These are phyloP conservation scores for Filosporella fistucella DNA, from an alignment of 495 filamentous ascomycete genomes.

Conservation along the genomic window DNA sequence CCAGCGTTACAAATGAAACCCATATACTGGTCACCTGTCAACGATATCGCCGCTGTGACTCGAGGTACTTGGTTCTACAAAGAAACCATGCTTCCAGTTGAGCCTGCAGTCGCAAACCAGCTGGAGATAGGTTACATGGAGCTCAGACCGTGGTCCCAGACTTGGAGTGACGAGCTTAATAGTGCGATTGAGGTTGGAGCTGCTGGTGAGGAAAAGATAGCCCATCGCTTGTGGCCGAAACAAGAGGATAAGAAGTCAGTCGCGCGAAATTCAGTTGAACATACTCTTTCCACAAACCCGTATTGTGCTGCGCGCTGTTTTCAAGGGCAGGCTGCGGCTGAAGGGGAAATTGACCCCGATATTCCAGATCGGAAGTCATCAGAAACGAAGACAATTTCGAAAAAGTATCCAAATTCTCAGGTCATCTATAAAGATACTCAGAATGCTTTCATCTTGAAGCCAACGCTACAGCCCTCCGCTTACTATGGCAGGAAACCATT, in stretches of 20 bases:
- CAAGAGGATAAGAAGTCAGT: constrained; percentile 35
- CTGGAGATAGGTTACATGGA: constrained; percentile 85
- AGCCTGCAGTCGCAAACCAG: constrained; percentile 84
- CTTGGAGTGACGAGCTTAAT: constrained; percentile 88
- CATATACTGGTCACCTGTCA: constrained; percentile 96
- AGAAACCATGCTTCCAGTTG: constrained; percentile 87
- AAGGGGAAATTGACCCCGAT: constrained; percentile 37
- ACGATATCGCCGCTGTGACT: constrained; percentile 78
- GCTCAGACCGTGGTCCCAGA: constrained; percentile 84
- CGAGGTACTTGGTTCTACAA: constrained; percentile 97
- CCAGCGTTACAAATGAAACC: constrained; percentile 77
- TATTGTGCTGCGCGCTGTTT: constrained; percentile 51
- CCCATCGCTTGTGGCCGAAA: constrained; percentile 75
- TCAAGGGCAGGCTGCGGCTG: constrained; percentile 48
- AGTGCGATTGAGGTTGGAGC: constrained; percentile 89
- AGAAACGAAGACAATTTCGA: constrained; percentile 22
- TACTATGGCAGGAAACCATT: constrained; percentile 76
- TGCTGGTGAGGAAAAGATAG: constrained; percentile 84
- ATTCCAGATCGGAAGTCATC: constrained; percentile 29
- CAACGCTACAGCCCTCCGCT: constrained; percentile 71
- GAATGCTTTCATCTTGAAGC: constrained; percentile 75
- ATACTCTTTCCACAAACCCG: constrained; percentile 36
- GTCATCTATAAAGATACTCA: constrained; percentile 76
- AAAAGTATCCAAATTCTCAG: constrained; percentile 61
- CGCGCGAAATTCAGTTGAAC: constrained; percentile 18